Base-by-base conservation (phyloP, 257 asterid genomes). In the Solanum habrochaites region DNA sequence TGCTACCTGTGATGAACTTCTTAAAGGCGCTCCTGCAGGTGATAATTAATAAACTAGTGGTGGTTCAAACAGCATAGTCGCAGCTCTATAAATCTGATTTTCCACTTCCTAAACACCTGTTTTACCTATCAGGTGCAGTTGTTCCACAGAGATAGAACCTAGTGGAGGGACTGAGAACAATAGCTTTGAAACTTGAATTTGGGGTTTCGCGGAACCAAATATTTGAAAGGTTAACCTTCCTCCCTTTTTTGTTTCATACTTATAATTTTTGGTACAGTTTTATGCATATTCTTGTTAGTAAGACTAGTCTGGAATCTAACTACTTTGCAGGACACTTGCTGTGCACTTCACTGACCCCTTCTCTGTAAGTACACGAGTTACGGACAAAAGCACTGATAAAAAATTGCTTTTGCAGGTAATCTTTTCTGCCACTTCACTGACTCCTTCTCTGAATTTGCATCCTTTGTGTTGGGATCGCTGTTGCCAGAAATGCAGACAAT, bases 281-380 rank as follows among this genome's bases (percentile, higher is more conserved):
- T 75, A 81, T 81, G 70, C n/a, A 32, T 49, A 49, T 87, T 85
- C 64, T 86, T 32, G 62, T 77, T 80, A 78, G 85, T 83, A 60
- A 83, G 73, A 88, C 86, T 88, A 86, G 82, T 85, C 86, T 88
- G 90, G 90, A 90, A 43, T 67, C 45, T 81, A 49, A 62, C 85
- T 89, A 58, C 89, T 78, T 88, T 71, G 88, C 94, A 97, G 99
- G 93, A 97, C 99, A 70, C 86, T 97, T 89, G 98, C 99, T 39
- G 98, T 96, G 90, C 99, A 96, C 92, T 97, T 96, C 88, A 95
- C 98, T 2, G 97, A 97, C 88, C 99, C 99, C 87, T 97, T 97
- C 89, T 94, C 93, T 67, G 98, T 97, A 90, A 95, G 94, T 88
- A 94, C 92, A 77, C 98, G 94, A 85, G 93, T 96, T 90, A 94